Evolutionary conservation across 208 protist species (phyloP).

Genomic region (Novymonas esmeraldas): DNA sequence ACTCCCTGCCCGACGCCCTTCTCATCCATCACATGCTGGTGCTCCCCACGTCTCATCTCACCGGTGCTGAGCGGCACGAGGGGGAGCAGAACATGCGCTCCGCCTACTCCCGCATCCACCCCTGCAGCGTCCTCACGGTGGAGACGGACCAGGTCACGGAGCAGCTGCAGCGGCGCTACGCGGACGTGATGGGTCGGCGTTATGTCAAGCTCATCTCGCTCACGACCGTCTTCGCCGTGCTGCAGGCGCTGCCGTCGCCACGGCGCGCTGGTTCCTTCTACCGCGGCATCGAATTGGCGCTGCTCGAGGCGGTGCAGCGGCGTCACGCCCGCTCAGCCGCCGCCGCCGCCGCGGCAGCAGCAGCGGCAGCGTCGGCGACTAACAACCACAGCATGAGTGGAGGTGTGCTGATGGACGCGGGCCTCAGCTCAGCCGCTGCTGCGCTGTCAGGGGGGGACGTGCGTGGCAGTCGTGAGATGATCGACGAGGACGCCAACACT

Average conservation of each 20-base stretch:
- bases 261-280: constrained; percentile 70
- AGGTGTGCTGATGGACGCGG: background rate
- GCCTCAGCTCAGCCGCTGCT: background rate
- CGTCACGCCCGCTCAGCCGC: constrained; percentile 26
- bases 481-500: constrained; percentile 9
- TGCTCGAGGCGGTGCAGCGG: constrained; percentile 46
- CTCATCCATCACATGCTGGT: constrained; percentile 39
- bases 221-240: constrained; percentile 37
- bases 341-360: constrained; percentile 18
- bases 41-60: constrained; percentile 42
- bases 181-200: constrained; percentile 44
- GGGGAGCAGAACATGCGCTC: constrained; percentile 30
- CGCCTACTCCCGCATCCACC: constrained; percentile 50
- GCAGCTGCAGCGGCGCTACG: constrained; percentile 53
- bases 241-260: constrained; percentile 51
- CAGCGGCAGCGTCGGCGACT: constrained; percentile 11
- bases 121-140: constrained; percentile 65
- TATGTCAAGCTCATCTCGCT: constrained; percentile 67
- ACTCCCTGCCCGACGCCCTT: constrained; percentile 31
- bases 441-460: background rate
- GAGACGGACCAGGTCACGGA: constrained; percentile 43
- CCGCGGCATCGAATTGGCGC: constrained; percentile 52
- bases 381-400: constrained; percentile 6
- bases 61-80: constrained; percentile 23
- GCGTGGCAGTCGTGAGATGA: constrained; percentile 5